Evolutionary conservation across 2,329 filamentous ascomycete genomes (phyloP).

Genomic region (Calonectria pauciramosa): DNA sequence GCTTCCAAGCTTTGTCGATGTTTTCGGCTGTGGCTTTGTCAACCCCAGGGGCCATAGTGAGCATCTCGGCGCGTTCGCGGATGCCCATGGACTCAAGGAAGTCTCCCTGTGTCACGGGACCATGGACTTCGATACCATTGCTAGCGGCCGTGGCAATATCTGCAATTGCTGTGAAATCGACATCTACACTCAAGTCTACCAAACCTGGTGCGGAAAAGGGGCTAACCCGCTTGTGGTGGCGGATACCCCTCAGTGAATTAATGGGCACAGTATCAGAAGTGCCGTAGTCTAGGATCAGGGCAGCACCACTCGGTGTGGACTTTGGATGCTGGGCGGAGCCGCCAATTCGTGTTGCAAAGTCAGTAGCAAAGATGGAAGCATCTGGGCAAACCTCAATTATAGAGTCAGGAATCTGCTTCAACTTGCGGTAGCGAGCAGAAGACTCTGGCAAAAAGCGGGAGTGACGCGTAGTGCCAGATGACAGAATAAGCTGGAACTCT

Average conservation of each 20-base stretch:
- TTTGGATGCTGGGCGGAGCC: conserved; percentile 71
- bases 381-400: conserved; percentile 94
- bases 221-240: conserved; percentile 79
- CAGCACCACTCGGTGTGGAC: conserved; percentile 79
- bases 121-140: conserved; percentile 89
- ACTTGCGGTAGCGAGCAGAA: conserved; percentile 81
- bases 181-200: conserved; percentile 92
- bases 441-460: conserved; percentile 87
- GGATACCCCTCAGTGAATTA: conserved; percentile 93
- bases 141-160: conserved; percentile 84
- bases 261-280: conserved; percentile 82
- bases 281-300: conserved; percentile 96
- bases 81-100: conserved; percentile 90
- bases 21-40: conserved; percentile 66
- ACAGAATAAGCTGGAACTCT: conserved; percentile 90
- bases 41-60: conserved; percentile 64
- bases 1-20: conserved; percentile 81
- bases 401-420: conserved; percentile 77
- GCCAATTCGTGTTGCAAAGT: conserved; percentile 89
- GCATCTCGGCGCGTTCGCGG: conserved; percentile 77
- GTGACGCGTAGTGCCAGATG: conserved; percentile 82
- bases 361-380: conserved; percentile 81
- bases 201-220: conserved; percentile 85
- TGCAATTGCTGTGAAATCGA: conserved; percentile 90
- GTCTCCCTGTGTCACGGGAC: conserved; percentile 86